These are phyloP conservation scores for Didymella sp. DNA, from an alignment of 2,329 filamentous ascomycete species.

Conservation along the genomic window DNA sequence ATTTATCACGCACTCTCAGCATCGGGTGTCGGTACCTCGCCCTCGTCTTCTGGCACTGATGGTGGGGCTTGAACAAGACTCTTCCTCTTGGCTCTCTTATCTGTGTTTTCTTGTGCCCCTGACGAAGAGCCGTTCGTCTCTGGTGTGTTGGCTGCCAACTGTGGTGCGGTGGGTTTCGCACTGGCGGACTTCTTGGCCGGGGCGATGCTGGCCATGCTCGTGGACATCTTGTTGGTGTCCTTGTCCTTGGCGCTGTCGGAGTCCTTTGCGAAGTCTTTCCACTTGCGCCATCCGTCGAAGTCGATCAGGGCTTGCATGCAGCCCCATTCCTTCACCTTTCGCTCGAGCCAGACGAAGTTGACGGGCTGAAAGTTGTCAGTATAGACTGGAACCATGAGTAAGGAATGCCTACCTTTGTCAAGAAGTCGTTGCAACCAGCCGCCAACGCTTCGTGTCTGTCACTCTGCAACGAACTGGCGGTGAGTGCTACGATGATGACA, in stretches of 20 bases:
- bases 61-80: constrained; percentile 39
- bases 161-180: constrained; percentile 22
- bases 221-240: constrained; percentile 44
- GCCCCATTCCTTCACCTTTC: constrained; percentile 99
- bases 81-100: constrained; percentile 45
- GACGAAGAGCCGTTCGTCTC: constrained; percentile 33
- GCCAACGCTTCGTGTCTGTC: constrained; percentile 94
- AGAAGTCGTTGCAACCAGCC: constrained; percentile 96
- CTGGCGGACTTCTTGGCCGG: constrained; percentile 32
- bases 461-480: constrained; percentile 91
- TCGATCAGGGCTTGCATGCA: constrained; percentile 99
- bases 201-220: constrained; percentile 42
- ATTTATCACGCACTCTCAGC: constrained; percentile 4
- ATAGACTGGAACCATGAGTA: background rate
- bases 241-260: constrained; percentile 48
- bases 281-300: constrained; percentile 96
- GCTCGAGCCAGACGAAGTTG: constrained; percentile 95
- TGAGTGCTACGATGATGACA: constrained; percentile 96
- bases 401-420: constrained; percentile 77
- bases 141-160: constrained; percentile 22
- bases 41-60: constrained; percentile 37
- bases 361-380: constrained; percentile 71
- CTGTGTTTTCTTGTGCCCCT: constrained; percentile 29
- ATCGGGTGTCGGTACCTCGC: constrained; percentile 33
- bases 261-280: constrained; percentile 76